Evolutionary conservation across 164 flowering plant species (phyloP), one percentile per base, ranked within the genome.

Genomic region (Saururus chinensis): DNA sequence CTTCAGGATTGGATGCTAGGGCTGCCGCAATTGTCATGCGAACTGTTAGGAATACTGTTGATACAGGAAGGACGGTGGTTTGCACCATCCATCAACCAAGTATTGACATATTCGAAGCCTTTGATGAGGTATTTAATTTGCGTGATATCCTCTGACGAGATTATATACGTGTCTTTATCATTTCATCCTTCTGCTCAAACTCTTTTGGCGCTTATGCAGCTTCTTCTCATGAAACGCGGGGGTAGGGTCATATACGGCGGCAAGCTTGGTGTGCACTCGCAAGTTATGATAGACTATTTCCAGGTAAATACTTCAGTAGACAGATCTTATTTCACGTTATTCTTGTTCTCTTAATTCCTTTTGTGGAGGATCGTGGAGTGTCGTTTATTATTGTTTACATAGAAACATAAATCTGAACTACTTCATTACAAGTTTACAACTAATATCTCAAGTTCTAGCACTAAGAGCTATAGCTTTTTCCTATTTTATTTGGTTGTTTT

Each of bases 1-100:
- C 98, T 60, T 92, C 98, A 62, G 98, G 98, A 40, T 85, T 89
- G 59, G 98, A 92, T 87, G 96, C 98, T 53, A 71, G 98, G 60
- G 96, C 98, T 55, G 98, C 98, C 40, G 96, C 98, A 45, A 87
- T 92, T 67, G 98, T 92, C 51, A 92, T 92, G 98, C 76, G 98
- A 66, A 79, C 96, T 61, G 95, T 92, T 59, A 85, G 98, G 56
- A 92, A 92, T 66, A 92, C 95, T 59, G 98, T 89, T 66, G 95
- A 92, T 63, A 92, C 96, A 7, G 95, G 98, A 64, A 81, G 98
- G 74, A 92, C 95, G 0, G 96, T 92, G 23, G 98, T 92, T 55
- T 92, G 98, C 80, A 92, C 98, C 64, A 89, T 92, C 53, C 98
- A 92, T 75, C 98, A 89, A 66, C 98, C 98, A 23, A 87, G 95